Base-by-base conservation (phyloP, 2,329 filamentous ascomycete genomes). In the Colletotrichum australisinense region DNA sequence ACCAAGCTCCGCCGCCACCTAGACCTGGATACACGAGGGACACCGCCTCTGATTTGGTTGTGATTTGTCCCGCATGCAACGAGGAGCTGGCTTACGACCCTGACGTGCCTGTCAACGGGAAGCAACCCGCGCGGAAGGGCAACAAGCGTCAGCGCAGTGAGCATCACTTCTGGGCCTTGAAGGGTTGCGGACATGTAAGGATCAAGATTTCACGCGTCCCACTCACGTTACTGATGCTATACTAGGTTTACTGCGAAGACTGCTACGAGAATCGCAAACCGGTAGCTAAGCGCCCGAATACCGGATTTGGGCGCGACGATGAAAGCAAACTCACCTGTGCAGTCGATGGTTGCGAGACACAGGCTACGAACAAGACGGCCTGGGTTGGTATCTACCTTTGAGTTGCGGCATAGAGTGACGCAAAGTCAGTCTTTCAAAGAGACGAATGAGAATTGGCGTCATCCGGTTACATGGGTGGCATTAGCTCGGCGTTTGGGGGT, bases 111-210 rank as follows among this genome's bases (percentile, higher is more conserved):
- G 77, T 78, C 5, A 77, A 75, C 19, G 77, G 79, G 30, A 65
- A 75, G 75, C 24, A 78, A 79, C 5, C 80, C 81, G 0, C 83
- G 11, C 82, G 84, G 22, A 87, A 84, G 52, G 84, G 84, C 19
- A 49, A 22, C 60, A 91, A 88, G 78, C 77, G 81, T 42, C 84
- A 87, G 24, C 83, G 85, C 7, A 88, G 87, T 26, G 95, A 97
- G 82, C 92, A 94, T 79, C 93, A 98, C 78, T 96, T 98, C 75
- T 98, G 95, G 95, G 93, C 97, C 1, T 88, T 97, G 46, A 98
- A 95, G 83, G 89, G 89, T 64, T 99, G 97, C 81, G 97, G 97
- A 76, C 97, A 99, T 85, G 97, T 98, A 88, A 79, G 87, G 81
- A 32, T 70, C 26, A 77, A 57, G 14, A 6, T 52, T 11, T 19